A percentile compares a stretch with the other conserved stretches of the same genome.
Evolutionary conservation across 805 yeast species (phyloP).

Genomic region (Yamadazyma olivae): DNA sequence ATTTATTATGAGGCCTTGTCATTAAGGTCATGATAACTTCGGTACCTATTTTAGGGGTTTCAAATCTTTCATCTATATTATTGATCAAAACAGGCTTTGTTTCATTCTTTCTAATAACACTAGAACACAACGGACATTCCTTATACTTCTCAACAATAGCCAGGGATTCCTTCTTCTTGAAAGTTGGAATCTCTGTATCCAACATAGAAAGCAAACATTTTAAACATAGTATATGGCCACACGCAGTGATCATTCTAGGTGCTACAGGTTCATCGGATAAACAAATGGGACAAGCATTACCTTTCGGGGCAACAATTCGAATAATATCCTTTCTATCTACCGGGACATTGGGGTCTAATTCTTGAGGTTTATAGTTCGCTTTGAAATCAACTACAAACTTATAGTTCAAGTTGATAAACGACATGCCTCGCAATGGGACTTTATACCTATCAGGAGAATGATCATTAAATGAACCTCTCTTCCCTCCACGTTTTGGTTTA

Average conservation of each 20-base stretch:
- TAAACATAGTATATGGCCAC: constrained; percentile 91
- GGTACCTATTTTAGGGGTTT: constrained; percentile 54
- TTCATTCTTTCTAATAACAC: constrained; percentile 48
- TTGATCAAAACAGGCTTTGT: constrained; percentile 62
- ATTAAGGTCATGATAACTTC: constrained; percentile 63
- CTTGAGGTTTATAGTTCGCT: constrained; percentile 54
- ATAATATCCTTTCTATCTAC: constrained; percentile 58
- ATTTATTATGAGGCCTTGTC: constrained; percentile 40
- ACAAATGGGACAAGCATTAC: constrained; percentile 91
- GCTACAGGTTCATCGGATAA: constrained; percentile 80
- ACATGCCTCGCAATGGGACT: constrained; percentile 57
- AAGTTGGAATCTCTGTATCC: constrained; percentile 47
- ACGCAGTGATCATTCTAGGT: constrained; percentile 84
- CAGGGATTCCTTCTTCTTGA: constrained; percentile 31
- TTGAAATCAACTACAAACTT: constrained; percentile 74
- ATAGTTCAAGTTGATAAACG: constrained; percentile 78
- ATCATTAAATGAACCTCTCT: constrained; percentile 7
- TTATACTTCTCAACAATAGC: constrained; percentile 47
- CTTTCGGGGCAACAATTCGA: constrained; percentile 71
- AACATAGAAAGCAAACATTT: constrained; percentile 76
- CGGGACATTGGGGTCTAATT: constrained; percentile 72
- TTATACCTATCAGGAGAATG: constrained; percentile 15
- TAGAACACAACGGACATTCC: constrained; percentile 81
- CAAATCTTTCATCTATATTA: constrained; percentile 50
- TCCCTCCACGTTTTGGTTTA: constrained; percentile 5